Conservation (phyloP, 2,329 filamentous ascomycete genomes). For the Xylogone sp. region DNA sequence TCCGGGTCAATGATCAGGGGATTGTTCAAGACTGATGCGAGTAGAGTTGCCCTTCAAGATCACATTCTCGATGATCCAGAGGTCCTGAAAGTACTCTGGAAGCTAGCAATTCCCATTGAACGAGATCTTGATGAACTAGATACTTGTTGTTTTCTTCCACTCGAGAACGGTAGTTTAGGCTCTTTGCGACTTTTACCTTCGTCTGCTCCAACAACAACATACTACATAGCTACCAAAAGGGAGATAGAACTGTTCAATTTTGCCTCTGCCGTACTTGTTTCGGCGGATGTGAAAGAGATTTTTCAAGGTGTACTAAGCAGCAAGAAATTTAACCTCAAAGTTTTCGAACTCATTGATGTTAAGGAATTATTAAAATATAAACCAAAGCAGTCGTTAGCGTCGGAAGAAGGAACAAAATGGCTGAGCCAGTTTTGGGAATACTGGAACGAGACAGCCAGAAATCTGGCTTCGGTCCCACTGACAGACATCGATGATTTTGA, state of each 20-base stretch:
- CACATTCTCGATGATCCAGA: conserved; percentile 2
- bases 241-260: conserved; percentile 21
- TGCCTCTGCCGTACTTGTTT: conserved; percentile 13
- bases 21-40: conserved; percentile 11
- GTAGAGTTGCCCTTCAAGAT: conserved; percentile 2
- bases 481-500: conserved; percentile 2
- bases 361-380: conserved; percentile 11
- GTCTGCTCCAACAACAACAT: background rate
- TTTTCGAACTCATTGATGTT: conserved; percentile 13
- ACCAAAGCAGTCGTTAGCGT: background rate
- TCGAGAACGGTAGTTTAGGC: conserved; percentile 18
- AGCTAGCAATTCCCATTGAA: conserved; percentile 5
- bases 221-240: conserved; percentile 10
- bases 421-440: conserved; percentile 17
- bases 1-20: conserved; percentile 10
- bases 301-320: conserved; percentile 2
- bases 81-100: conserved; percentile 8
- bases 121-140: conserved; percentile 14
- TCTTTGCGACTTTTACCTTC: conserved; percentile 6
- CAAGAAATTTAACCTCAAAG: conserved; percentile 20
- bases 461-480: background rate
- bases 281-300: background rate
- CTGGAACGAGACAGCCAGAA: conserved; percentile 11
- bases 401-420: conserved; percentile 13
- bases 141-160: conserved; percentile 23